Evolutionary conservation across 1,284 basidiomycete genomes (phyloP).

Genomic region (Malassezia nana): DNA sequence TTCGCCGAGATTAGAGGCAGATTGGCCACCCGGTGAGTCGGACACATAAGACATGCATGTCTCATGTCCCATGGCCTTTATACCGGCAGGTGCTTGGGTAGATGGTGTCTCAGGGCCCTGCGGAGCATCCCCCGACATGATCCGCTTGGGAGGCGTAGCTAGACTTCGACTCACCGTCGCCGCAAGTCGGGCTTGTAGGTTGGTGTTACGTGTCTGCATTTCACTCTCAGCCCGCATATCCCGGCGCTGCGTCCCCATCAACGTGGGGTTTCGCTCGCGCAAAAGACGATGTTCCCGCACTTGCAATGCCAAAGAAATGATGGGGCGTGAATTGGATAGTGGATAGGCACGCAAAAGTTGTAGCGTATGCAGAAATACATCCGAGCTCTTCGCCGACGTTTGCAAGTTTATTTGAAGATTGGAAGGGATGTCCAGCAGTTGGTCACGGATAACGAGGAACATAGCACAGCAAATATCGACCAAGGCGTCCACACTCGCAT

Average conservation of each 20-base stretch:
- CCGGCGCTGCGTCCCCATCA: too few relatives aligned
- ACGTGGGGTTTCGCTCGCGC: too few relatives aligned
- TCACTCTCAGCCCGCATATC: conserved; percentile 6
- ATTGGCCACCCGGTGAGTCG: not conserved
- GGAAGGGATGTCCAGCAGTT: not conserved
- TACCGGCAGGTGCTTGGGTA: not conserved
- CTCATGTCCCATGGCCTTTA: too few relatives aligned
- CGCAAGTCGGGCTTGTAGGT: conserved; percentile 10
- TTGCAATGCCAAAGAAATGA: conserved; percentile 31
- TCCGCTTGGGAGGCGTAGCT: conserved; percentile 9
- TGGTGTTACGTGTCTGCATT: not conserved
- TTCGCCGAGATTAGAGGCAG: not conserved
- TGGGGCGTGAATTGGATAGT: conserved; percentile 31
- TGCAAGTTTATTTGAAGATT: not conserved
- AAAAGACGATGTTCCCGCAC: conserved; percentile 20
- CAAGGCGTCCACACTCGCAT: conserved; percentile 11
- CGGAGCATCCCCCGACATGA: not conserved
- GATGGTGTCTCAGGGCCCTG: not conserved
- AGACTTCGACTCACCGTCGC: conserved; percentile 9
- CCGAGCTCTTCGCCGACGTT: not conserved
- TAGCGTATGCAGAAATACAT: conserved; percentile 32
- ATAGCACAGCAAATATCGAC: conserved; percentile 43
- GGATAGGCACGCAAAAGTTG: conserved; percentile 34
- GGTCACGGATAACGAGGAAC: conserved; percentile 23
- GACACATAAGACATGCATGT: too few relatives aligned